Base-by-base conservation (phyloP, 2,329 filamentous ascomycete species). In the Eurotiales sp. region DNA sequence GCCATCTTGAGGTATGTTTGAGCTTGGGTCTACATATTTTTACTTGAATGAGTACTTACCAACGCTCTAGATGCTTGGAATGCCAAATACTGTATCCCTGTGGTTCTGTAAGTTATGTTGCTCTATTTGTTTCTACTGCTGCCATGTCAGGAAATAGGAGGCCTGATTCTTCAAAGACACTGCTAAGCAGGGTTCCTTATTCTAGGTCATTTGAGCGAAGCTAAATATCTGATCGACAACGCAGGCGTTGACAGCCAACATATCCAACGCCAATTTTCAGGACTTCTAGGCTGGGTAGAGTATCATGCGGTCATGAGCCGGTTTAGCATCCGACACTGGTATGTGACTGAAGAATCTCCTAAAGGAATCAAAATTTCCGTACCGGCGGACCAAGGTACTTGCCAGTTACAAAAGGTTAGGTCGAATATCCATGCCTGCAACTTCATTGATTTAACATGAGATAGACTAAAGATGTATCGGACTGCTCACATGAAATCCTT, bases 261-360 rank as follows among this genome's bases (percentile, higher is more conserved):
- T 36, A 15, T 49, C 12, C 36, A 49, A 41, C n/a, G 17, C 46
- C 19, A 49, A 42, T 49, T 49, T 30, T 42, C 46, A n/a, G n/a
- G 46, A 32, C 46, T 49, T 23, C 46, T 49, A 42, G 36, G 46
- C 34, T 49, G 46, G 46, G 46, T 49, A 30, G 46, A 49, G 36
- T 49, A 49, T 49, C 46, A 49, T 49, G 42, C 42, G 46, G 46
- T 49, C 23, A 49, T 49, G 36, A 49, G 46, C 22, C 46, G 36
- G 15, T 49, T 49, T 49, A 49, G 22, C 22, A 49, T 49, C 36
- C 46, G 46, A 49, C 46, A 49, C 36, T 49, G 46, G 46, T 49
- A 30, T 49, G 27, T 49, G 30, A 41, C 27, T 14, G 46, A 42
- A 41, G 25, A 49, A n/a, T 30, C 46, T 49, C 19, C 23, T 42